Base-by-base conservation (phyloP, 768 basidiomycete genomes). In the Termitomyces sp. region DNA sequence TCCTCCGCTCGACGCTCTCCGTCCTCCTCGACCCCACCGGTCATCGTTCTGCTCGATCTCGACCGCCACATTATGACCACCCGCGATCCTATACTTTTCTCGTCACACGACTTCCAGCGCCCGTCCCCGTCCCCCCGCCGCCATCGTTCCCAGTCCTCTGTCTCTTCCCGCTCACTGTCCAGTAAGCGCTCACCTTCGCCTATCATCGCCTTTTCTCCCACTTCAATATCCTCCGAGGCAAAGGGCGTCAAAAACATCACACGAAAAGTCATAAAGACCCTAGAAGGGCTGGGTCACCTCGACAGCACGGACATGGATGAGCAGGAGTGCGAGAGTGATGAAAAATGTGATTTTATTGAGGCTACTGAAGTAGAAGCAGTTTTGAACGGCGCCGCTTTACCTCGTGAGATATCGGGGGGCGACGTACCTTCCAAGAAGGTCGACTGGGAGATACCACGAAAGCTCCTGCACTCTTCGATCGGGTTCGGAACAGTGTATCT, bases 391-490 rank as follows among this genome's bases (percentile, higher is more conserved):
- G 4, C 39, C 49, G 58, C 61, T 9, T 39, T 50, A n/a, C 58
- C 34, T 56, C 46, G 13, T 53, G 51, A 53, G 24, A 54, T 41
- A 16, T 49, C 48, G 33, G 59, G 62, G 16, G 57, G 18, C 9
- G 20, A 33, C 20, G 39, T 34, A 16, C 20, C 46, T 20, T 20
- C 58, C 6, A 66, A 69, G 48, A 76, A 78, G 63, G 78, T 91
- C 33, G 89, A 95, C 73, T 94, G 89, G 87, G 95, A 97, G 73
- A 87, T 97, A 52, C 95, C 95, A 0, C 76, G 95, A 63, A 97
- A 97, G 72, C 72, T 83, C 11, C 70, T 97, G 46, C 95, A 97
- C 72, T 89, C 90, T 13, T 91, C 89, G 4, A 96, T 96, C 60
- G 94, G 79, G 1, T 77, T 80, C 66, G 65, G 77, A 36, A 75